These are phyloP conservation scores for Globisporangium rhizosaccharum DNA, from an alignment of 352 stramenopile species.

Conservation along the genomic window DNA sequence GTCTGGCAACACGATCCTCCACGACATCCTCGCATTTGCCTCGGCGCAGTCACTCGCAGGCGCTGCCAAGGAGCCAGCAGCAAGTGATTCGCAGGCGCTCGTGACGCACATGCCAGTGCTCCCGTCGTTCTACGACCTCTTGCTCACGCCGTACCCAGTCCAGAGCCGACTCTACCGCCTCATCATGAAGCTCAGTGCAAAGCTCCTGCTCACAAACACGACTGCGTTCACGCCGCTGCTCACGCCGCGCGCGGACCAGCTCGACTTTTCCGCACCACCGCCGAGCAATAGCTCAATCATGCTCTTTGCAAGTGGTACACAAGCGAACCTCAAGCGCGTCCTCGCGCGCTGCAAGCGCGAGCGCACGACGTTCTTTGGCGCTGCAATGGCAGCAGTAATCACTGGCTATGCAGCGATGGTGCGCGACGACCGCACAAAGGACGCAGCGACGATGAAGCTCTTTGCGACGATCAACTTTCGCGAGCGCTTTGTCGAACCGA, in stretches of 20 bases:
- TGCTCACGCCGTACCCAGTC: conserved; percentile 16
- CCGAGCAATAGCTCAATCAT: too few relatives aligned
- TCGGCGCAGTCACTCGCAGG: conserved; percentile 9
- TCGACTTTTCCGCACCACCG: conserved; percentile 9
- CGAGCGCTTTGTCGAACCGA: too few relatives aligned
- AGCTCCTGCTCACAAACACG: conserved; percentile 18
- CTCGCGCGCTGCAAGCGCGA: conserved; percentile 21
- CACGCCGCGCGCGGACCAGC: conserved; percentile 21
- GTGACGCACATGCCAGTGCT: conserved; percentile 5
- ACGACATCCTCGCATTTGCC: conserved; percentile 20
- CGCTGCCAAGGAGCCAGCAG: conserved; percentile 8
- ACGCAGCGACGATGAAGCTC: too few relatives aligned
- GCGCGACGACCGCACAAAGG: too few relatives aligned
- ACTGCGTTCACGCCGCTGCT: conserved; percentile 22
- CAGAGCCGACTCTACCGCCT: not conserved
- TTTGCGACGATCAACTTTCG: too few relatives aligned
- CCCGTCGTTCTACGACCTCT: conserved; percentile 34
- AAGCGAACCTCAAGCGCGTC: conserved; percentile 18
- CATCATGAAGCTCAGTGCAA: conserved; percentile 1
- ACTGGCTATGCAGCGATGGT: too few relatives aligned
- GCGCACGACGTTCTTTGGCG: not conserved
- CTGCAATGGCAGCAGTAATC: too few relatives aligned
- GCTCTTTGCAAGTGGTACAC: conserved; percentile 21
- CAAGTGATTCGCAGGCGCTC: conserved; percentile 12
- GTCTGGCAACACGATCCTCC: conserved; percentile 29